Percentiles rank a stretch among this genome's conserved stretches.
These are phyloP conservation scores for Raphanus hybrid DNA, from an alignment of 441 rosid species.

Conservation along the genomic window DNA sequence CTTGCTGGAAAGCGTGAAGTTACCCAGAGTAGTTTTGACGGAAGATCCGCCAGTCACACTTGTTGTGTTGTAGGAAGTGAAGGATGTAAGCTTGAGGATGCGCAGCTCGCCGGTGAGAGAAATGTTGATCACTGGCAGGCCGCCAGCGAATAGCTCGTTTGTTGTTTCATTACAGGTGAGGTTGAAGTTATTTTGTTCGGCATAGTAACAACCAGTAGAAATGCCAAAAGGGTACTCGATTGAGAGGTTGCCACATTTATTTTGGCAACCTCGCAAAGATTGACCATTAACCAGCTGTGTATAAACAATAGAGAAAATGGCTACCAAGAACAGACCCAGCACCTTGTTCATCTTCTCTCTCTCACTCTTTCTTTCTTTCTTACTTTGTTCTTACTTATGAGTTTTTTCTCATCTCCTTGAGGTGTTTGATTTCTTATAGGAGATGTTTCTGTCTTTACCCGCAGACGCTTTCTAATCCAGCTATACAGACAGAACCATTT, in stretches of 20 bases:
- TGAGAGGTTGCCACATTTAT: not conserved
- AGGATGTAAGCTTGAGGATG: not conserved
- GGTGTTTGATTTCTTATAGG: not conserved
- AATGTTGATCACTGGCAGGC: not conserved
- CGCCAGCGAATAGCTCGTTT: not conserved
- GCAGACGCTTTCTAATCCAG: not conserved
- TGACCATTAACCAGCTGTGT: not conserved
- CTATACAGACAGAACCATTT: not conserved
- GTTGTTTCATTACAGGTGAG: slow-evolving; percentile 5
- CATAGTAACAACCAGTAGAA: not conserved
- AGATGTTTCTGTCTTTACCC: not conserved
- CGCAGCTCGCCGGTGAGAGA: slow-evolving; percentile 8
- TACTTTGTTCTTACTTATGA: not conserved
- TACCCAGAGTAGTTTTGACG: too few relatives aligned
- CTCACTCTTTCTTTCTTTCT: not conserved
- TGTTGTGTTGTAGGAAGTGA: not conserved
- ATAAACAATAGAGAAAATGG: not conserved
- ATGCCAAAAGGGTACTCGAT: slow-evolving; percentile 11
- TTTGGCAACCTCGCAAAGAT: not conserved
- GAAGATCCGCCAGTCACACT: too few relatives aligned
- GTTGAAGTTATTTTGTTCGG: not conserved
- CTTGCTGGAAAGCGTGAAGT: not conserved
- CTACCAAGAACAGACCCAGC: not conserved
- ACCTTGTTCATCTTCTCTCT: slow-evolving; percentile 3
- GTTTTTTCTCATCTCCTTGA: not conserved